These are phyloP conservation scores for Crithidia expoeki DNA, from an alignment of 208 protist genomes.

Conservation along the genomic window DNA sequence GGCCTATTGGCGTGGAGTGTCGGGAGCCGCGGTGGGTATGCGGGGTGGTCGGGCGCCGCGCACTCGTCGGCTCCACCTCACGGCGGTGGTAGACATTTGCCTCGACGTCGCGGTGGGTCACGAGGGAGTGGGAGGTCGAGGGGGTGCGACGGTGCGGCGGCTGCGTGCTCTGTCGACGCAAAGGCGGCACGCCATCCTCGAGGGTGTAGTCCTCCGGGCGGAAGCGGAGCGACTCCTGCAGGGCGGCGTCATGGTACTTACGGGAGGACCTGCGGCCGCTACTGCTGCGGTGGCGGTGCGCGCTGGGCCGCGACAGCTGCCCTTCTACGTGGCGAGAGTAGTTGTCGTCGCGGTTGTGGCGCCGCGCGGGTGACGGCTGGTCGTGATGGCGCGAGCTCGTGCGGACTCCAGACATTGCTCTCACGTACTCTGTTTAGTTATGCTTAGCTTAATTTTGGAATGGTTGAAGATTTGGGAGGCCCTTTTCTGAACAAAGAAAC, in stretches of 20 bases:
- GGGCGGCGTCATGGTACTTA: conserved; percentile 2
- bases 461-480: too few species aligned
- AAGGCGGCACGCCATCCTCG: conserved; percentile 24
- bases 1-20: not conserved
- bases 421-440: not conserved
- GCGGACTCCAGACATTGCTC: conserved; percentile 15
- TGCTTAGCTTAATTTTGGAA: too few species aligned
- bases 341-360: conserved; percentile 16
- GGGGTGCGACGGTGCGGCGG: conserved; percentile 31
- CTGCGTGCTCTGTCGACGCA: conserved; percentile 45
- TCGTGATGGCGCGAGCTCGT: conserved; percentile 22
- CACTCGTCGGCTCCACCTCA: conserved; percentile 19
- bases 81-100: conserved; percentile 23
- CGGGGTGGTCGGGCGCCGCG: conserved; percentile 2
- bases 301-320: conserved; percentile 5
- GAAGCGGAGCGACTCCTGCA: conserved; percentile 7
- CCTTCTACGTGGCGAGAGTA: conserved; percentile 4
- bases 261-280: conserved; percentile 18
- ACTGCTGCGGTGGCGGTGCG: conserved; percentile 28
- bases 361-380: conserved; percentile 15
- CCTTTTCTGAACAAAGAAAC: too few species aligned
- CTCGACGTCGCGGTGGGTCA: conserved; percentile 8
- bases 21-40: conserved; percentile 12
- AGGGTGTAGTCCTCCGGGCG: conserved; percentile 19
- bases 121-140: conserved; percentile 11